Conservation (phyloP, 805 yeast genomes). For the Wickerhamiella allomyrinae region DNA sequence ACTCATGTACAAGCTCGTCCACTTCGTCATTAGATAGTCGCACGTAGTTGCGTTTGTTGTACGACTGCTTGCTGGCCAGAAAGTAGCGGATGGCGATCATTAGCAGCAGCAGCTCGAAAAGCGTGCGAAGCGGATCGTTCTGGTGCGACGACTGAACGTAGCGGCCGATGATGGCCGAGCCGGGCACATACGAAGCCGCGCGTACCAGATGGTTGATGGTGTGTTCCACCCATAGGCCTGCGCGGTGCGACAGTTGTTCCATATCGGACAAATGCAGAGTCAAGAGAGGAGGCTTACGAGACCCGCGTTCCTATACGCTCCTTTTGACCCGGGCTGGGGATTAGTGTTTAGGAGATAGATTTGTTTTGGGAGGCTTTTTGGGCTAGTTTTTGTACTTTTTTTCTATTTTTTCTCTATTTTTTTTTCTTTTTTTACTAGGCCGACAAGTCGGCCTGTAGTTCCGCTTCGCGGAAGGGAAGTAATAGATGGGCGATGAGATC, state of each 20-base stretch:
- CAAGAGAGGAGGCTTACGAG: too few relatives aligned
- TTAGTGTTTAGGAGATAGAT: too few relatives aligned
- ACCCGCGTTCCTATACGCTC: too few relatives aligned
- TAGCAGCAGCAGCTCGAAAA: constrained; percentile 62
- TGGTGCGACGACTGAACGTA: constrained; percentile 79
- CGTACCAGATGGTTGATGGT: constrained; percentile 9
- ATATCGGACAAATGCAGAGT: background rate
- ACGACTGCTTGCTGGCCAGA: constrained; percentile 60
- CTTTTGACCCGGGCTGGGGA: too few relatives aligned
- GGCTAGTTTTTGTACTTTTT: too few relatives aligned
- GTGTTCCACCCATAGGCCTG: constrained; percentile 16
- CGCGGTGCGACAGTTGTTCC: background rate
- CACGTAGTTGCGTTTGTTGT: constrained; percentile 56
- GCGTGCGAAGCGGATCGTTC: constrained; percentile 83
- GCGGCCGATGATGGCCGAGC: constrained; percentile 30
- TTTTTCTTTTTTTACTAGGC: too few relatives aligned
- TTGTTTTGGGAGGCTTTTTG: too few relatives aligned
- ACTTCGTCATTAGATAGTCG: constrained; percentile 40
- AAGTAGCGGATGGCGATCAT: constrained; percentile 78
- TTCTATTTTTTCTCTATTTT: too few relatives aligned
- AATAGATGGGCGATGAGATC: too few relatives aligned
- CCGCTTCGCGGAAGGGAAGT: too few relatives aligned
- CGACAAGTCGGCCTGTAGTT: too few relatives aligned
- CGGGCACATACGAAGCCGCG: constrained; percentile 23
- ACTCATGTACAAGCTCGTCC: constrained; percentile 72